These are phyloP conservation scores for Ailanthus altissimus DNA, from an alignment of 345 rosid genomes.

Conservation along the genomic window DNA sequence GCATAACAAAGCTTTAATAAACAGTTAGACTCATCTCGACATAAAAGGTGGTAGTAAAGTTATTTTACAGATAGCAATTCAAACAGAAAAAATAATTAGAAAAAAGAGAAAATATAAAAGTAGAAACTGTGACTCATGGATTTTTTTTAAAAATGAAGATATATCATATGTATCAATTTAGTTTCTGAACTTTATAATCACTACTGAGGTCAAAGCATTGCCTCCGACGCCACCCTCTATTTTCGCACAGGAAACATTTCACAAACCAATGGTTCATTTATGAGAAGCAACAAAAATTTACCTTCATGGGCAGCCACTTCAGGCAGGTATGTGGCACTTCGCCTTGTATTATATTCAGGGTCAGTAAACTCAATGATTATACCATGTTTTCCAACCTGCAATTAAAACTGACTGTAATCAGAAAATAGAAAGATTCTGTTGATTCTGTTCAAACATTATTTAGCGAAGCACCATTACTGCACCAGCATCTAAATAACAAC, in stretches of 20 bases:
- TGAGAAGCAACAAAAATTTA: constrained; percentile 24
- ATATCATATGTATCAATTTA: not conserved
- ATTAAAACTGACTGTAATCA: constrained; percentile 12
- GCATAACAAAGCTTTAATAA: not conserved
- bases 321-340: constrained; percentile 94
- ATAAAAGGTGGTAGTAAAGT: not conserved
- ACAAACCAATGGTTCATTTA: not conserved
- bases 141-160: not conserved
- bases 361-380: constrained; percentile 87
- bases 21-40: not conserved
- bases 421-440: no score
- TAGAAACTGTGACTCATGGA: not conserved
- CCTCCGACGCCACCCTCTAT: not conserved
- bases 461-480: constrained; percentile 2
- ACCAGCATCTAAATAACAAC: not conserved
- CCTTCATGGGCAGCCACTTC: constrained; percentile 99
- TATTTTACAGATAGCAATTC: not conserved
- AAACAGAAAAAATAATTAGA: not conserved
- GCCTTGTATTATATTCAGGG: constrained; percentile 60
- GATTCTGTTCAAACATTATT: no score
- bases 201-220: not conserved
- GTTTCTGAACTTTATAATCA: not conserved
- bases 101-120: not conserved
- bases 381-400: constrained; percentile 91
- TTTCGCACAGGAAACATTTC: not conserved